These are phyloP conservation scores for Phytophthora melonis DNA, from an alignment of 352 stramenopile species.

Conservation along the genomic window DNA sequence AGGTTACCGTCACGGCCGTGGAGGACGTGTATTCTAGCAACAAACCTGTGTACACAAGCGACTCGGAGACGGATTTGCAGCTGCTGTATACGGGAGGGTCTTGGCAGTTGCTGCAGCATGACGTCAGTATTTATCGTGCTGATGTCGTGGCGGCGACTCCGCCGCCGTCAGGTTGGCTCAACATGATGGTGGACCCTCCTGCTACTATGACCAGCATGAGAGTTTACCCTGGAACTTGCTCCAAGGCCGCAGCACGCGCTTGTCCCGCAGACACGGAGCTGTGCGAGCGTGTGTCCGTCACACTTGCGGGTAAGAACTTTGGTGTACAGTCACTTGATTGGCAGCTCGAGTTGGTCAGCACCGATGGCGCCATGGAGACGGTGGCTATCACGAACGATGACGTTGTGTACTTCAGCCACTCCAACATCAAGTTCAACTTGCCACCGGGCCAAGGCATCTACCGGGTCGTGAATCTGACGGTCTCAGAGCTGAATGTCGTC, in stretches of 20 bases:
- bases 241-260: slow-evolving; percentile 19
- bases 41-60: slow-evolving; percentile 50
- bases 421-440: slow-evolving; percentile 63
- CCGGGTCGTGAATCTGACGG: slow-evolving; percentile 45
- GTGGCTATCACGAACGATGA: slow-evolving; percentile 47
- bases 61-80: slow-evolving; percentile 22
- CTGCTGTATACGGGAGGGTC: slow-evolving; percentile 46
- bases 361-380: slow-evolving; percentile 27
- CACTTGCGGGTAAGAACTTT: slow-evolving; percentile 64
- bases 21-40: slow-evolving; percentile 48
- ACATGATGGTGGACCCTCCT: slow-evolving; percentile 32
- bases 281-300: slow-evolving; percentile 59
- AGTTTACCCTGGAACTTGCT: slow-evolving; percentile 51
- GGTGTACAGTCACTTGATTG: slow-evolving; percentile 50
- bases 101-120: slow-evolving; percentile 44
- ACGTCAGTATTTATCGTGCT: slow-evolving; percentile 38
- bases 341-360: slow-evolving; percentile 48
- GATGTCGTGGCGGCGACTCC: slow-evolving; percentile 33
- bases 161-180: slow-evolving; percentile 43
- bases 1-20: slow-evolving; percentile 44
- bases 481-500: slow-evolving; percentile 39
- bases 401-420: slow-evolving; percentile 70
- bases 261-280: slow-evolving; percentile 55
- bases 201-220: slow-evolving; percentile 34
- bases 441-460: slow-evolving; percentile 59